Base-by-base conservation (phyloP, 225 moss, liverwort and hornwort species). In the Marchantia paleacea region DNA sequence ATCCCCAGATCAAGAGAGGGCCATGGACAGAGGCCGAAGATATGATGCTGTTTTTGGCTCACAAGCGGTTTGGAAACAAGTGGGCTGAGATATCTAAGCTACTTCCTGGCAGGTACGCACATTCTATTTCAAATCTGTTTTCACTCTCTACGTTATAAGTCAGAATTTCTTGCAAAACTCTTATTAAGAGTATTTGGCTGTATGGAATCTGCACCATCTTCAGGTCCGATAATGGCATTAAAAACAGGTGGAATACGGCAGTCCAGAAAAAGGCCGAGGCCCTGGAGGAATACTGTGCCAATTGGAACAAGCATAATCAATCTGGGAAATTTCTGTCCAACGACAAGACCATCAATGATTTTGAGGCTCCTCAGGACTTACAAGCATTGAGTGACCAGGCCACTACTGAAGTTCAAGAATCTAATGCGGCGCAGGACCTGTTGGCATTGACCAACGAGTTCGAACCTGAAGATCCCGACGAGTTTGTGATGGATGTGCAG, bases 31-130 rank as follows among this genome's bases (percentile, higher is more conserved):
- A 86, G 10, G 49, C 66, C 15, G 88, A 86, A 69, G 84, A 89
- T 52, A 77, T 76, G 80, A 64, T 81, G 77, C 84, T 89, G 24
- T 80, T 77, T 63, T 55, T 80, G 19, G 75, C 82, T 57, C 86
- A 89, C 48, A 22, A n/a, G 50, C 62, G 18, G 16, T 86, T 26
- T 49, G 86, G 88, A 52, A 89, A 84, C 69, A 89, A 84, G 47
- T 89, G 88, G 88, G 86, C 86, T 18, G 84, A 89, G 25, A 86
- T 89, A n/a, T 72, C 84, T 22, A 89, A 89, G 71, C 73, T 86
- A 47, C 80, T 89, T 8, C 86, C 88, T 2, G 88, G 88, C 52
- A 84, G 88, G 88, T 86, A 82, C 5, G 14, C 24, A 20, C n/a
- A 6, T 39, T 26, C 4, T 29, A 28, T 28, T 18, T 24, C 66